These are phyloP conservation scores for Adiantum capillusveneris DNA, from an alignment of 75 land plant genomes.

Conservation along the genomic window DNA sequence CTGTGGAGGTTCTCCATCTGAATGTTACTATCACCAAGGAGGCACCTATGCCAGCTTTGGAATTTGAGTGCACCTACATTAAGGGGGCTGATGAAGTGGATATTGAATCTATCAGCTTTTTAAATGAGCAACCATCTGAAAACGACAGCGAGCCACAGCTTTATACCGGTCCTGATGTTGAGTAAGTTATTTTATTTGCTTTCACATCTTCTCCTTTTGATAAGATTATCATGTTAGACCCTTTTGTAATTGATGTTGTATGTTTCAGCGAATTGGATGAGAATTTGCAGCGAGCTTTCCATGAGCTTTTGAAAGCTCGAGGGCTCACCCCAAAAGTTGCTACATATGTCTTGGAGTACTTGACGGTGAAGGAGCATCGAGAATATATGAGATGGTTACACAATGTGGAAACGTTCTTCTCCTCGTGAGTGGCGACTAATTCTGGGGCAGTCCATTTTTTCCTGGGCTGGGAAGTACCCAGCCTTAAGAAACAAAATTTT, in stretches of 20 bases:
- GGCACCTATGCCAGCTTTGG: constrained; percentile 15
- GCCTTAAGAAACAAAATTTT: too few species aligned
- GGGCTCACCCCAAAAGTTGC: constrained; percentile 19
- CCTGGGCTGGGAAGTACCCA: too few species aligned
- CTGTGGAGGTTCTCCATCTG: constrained; percentile 13
- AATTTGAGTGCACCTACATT: constrained; percentile 12
- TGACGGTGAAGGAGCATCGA: constrained; percentile 24
- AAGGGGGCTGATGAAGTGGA: background rate
- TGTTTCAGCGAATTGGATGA: constrained; percentile 21
- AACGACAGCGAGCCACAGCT: background rate
- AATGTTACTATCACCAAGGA: constrained; percentile 24
- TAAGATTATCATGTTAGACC: too few species aligned
- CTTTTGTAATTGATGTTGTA: background rate
- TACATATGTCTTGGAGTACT: constrained; percentile 17
- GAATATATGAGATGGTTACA: constrained; percentile 28
- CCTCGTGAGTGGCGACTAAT: too few species aligned
- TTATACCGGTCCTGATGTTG: constrained; percentile 28
- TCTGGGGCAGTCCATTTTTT: too few species aligned
- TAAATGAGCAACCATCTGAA: background rate
- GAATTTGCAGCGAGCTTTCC: constrained; percentile 18
- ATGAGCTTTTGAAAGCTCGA: constrained; percentile 19
- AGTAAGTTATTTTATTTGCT: too few species aligned
- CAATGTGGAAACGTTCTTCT: constrained; percentile 18
- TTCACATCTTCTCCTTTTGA: too few species aligned
- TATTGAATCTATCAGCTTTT: background rate